Evolutionary conservation across 2,329 filamentous ascomycete species (phyloP).

Genomic region (Fusarium miscanthi): DNA sequence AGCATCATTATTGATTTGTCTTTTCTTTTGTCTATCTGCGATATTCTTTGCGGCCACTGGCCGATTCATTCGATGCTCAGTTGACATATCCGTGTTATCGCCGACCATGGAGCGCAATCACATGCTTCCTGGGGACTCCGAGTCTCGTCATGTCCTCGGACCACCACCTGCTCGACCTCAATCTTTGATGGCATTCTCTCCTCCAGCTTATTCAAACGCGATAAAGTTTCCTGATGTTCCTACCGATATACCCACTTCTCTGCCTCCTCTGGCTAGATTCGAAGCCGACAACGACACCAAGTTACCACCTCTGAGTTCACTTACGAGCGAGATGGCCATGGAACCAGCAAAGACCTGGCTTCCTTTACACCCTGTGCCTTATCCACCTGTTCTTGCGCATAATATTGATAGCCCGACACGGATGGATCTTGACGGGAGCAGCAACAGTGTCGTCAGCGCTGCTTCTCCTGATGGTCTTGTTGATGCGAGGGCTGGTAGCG

Average conservation of each 20-base stretch:
- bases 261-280: constrained; percentile 35
- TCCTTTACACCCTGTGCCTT: constrained; percentile 60
- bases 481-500: constrained; percentile 60
- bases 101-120: constrained; percentile 58
- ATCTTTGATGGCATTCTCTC: constrained; percentile 40
- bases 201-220: constrained; percentile 42
- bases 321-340: constrained; percentile 47
- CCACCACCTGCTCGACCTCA: constrained; percentile 43
- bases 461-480: constrained; percentile 60
- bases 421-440: constrained; percentile 61
- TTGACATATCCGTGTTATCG: constrained; percentile 46
- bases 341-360: constrained; percentile 55
- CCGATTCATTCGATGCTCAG: constrained; percentile 39
- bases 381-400: constrained; percentile 46
- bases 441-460: constrained; percentile 54
- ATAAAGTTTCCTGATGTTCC: constrained; percentile 48
- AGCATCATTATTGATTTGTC: not conserved
- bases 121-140: constrained; percentile 53
- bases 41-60: constrained; percentile 23
- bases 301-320: constrained; percentile 52
- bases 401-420: constrained; percentile 57
- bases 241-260: constrained; percentile 40
- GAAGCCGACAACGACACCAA: constrained; percentile 46
- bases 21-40: not conserved
- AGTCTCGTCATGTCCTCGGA: constrained; percentile 43